Evolutionary conservation across 2,329 filamentous ascomycete species (phyloP).

Genomic region (Stagonosporopsis chrysanthemi): DNA sequence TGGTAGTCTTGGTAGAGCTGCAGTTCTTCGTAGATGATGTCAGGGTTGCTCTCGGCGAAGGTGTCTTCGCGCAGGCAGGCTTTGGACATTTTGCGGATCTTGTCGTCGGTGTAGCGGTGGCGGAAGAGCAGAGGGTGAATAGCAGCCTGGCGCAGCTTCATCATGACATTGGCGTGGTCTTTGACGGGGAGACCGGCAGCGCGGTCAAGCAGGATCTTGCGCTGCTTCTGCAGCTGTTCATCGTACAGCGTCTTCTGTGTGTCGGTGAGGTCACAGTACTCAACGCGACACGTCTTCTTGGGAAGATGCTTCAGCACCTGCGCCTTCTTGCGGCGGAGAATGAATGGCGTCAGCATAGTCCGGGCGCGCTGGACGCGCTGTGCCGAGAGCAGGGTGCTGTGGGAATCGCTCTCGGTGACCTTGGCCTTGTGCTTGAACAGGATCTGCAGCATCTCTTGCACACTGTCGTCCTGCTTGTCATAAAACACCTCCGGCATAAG

Average conservation of each 20-base stretch:
- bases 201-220: slow-evolving; percentile 66
- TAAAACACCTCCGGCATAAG: slow-evolving; percentile 87
- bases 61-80: slow-evolving; percentile 75
- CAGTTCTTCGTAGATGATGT: slow-evolving; percentile 63
- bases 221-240: slow-evolving; percentile 68
- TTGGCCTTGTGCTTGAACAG: slow-evolving; percentile 94
- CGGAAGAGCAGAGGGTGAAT: slow-evolving; percentile 91
- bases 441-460: slow-evolving; percentile 77
- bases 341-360: slow-evolving; percentile 93
- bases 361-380: slow-evolving; percentile 87
- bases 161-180: slow-evolving; percentile 68
- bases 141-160: slow-evolving; percentile 90
- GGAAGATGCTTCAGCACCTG: slow-evolving; percentile 87
- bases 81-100: slow-evolving; percentile 77
- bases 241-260: slow-evolving; percentile 78
- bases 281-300: slow-evolving; percentile 76
- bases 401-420: slow-evolving; percentile 71
- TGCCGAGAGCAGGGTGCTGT: slow-evolving; percentile 83
- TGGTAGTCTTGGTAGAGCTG: slow-evolving; percentile 67
- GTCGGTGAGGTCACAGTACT: slow-evolving; percentile 80
- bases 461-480: slow-evolving; percentile 63
- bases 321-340: slow-evolving; percentile 89
- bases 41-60: slow-evolving; percentile 58
- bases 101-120: slow-evolving; percentile 77
- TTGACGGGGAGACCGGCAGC: slow-evolving; percentile 63